Evolutionary conservation across 768 basidiomycete genomes (phyloP), one percentile per base, ranked within the genome.

Genomic region (Xanthoconium stramineum): DNA sequence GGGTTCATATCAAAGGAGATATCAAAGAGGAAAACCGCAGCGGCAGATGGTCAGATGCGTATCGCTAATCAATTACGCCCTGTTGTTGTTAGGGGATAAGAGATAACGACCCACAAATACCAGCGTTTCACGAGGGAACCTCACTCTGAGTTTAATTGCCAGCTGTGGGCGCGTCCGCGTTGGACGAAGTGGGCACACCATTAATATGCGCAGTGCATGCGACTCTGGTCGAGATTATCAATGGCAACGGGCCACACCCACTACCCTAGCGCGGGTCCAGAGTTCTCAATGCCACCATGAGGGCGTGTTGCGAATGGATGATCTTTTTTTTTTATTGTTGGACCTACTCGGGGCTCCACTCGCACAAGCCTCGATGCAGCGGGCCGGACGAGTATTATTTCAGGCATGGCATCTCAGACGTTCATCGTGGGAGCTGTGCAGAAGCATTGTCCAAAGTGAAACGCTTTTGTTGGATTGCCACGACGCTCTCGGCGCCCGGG

Each of bases 391-490:
- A 17, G 36, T 32, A 52, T 58, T 51, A 43, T 36, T 17, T 19
- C 32, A 28, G 28, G 54, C 50, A 54, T 65, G 63, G 53, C 55
- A 20, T 44, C 36, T 45, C 49, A 19, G 30, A 50, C 7, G 55
- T 62, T 35, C 12, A 12, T 35, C 33, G 33, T 35, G 2, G 6
- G 8, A 9, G 39, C 37, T 30, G 11, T 13, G 24, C 29, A 48
- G 50, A 54, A 60, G 43, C 30, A 20, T 40, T 24, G 52, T 45
- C 28, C 24, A 35, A 35, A 36, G 39, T 50, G 62, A 44, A 52
- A 55, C 36, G 5, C 3, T 15, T 30, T n/a, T 35, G 33, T 35
- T 30, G 9, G 17, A 19, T 17, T 49, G 24, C 17, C 24, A 47
- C 15, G 48, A 47, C 48, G 13, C 3, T 8, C 35, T 24, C 37